Evolutionary conservation across 1,284 basidiomycete species (phyloP), one percentile per base, ranked within the genome.

Genomic region (Microbotryum intermedium): DNA sequence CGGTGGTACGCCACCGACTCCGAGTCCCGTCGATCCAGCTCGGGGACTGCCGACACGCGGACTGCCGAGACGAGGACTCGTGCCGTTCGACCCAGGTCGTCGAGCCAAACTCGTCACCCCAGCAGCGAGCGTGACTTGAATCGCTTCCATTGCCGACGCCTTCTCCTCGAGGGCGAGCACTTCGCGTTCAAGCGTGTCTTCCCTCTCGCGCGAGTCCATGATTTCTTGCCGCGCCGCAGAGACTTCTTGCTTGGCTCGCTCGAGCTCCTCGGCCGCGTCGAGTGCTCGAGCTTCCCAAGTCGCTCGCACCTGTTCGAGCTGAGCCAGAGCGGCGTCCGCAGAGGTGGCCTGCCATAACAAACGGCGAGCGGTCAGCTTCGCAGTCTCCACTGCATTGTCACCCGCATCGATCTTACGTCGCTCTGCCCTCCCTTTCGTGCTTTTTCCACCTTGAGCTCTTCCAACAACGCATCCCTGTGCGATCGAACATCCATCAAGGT

Each of bases 401-500:
- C 21, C n/a, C 11, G 25, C 6, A 30, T 52, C 26, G n/a, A 51
- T 11, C 58, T 9, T 18, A 61, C 61, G 46, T 57, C 28, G 46
- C 45, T 58, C 6, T 57, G 21, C 53, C 54, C 46, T 28, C 39
- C 16, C 18, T 16, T 16, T 10, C 55, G n/a, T 10, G 16, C 26
- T 9, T 23, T 26, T n/a, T 57, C 58, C 43, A 51, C 30, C 48
- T 47, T 54, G 4, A 63, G 20, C 10, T 59, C 60, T 0, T n/a
- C 29, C 11, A 61, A 47, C 23, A 57, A 23, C 16, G 6, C 8
- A 16, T 68, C 66, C 0, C 66, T 53, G 42, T 68, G 64, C 0
- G 42, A 29, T 1, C 66, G 53, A 0, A 68, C 55, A 50, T 65
- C 64, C 26, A 46, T 43, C 13, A 68, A 51, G 0, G 61, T 61